These are phyloP conservation scores for Hirsutella rhossiliensis DNA, from an alignment of 2,329 filamentous ascomycete species.

Conservation along the genomic window DNA sequence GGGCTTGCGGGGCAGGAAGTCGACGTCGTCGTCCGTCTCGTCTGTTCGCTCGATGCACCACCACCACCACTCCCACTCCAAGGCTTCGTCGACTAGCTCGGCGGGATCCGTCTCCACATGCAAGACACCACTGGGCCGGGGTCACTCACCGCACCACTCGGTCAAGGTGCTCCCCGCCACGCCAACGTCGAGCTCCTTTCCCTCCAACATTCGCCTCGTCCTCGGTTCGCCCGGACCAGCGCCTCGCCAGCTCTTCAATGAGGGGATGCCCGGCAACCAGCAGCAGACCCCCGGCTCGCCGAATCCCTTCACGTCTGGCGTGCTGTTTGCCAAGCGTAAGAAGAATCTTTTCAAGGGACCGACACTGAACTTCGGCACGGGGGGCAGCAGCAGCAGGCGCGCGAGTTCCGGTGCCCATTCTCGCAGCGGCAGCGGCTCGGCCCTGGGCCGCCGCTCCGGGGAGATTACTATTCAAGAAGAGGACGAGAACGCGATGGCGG, in stretches of 20 bases:
- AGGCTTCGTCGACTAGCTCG: conserved; percentile 86
- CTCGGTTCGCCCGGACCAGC: conserved; percentile 43
- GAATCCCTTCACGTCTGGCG: conserved; percentile 47
- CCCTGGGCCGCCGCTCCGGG: conserved; percentile 54
- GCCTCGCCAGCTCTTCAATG: conserved; percentile 42
- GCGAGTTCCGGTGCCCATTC: conserved; percentile 30
- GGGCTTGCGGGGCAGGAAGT: conserved; percentile 82
- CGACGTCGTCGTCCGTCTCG: conserved; percentile 88
- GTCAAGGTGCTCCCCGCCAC: conserved; percentile 94
- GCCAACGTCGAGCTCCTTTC: conserved; percentile 63
- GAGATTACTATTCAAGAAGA: conserved; percentile 64
- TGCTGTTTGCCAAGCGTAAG: conserved; percentile 74
- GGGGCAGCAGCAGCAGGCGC: conserved; percentile 22
- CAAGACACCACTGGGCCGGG: conserved; percentile 49
- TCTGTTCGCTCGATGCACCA: conserved; percentile 87
- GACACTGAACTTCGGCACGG: conserved; percentile 42
- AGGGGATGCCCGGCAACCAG: conserved; percentile 37
- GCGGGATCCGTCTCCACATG: conserved; percentile 61
- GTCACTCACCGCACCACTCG: conserved; percentile 73
- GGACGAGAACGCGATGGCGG: conserved; percentile 38
- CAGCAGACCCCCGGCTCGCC: conserved; percentile 37
- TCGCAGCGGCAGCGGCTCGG: conserved; percentile 50
- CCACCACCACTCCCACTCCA: conserved; percentile 77
- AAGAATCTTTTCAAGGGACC: conserved; percentile 75
- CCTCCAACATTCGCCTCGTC: conserved; percentile 75